Evolutionary conservation across 169 alveolate species (phyloP), one percentile per base, ranked within the genome.

Genomic region (Blepharisma undulans): DNA sequence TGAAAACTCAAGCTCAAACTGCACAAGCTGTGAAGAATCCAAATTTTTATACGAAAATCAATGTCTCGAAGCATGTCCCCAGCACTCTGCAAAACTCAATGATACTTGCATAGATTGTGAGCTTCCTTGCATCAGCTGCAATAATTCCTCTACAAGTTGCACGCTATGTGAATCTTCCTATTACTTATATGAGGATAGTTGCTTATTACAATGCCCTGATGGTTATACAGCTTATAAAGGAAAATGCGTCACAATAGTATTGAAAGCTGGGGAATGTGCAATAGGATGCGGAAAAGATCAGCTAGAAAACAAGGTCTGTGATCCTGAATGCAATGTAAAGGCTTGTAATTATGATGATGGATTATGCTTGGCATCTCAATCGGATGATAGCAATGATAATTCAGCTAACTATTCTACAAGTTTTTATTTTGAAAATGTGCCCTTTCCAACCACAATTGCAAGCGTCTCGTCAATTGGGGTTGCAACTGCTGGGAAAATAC

Each of bases 151-250:
- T 14, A 79, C 36, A 27, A 30, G 25, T 33, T 79, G 87, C 66
- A 33, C 36, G 0, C 18, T 33, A 4, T 79, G 87, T 79, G 36
- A 30, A 14, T 2, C 8, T 79, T 79, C 36, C 1, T 60, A 25
- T 21, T 60, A 48, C 18, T 25, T 60, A 25, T 48, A n/a, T 25
- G 89, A 84, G 60, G 78, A 30, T 18, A 25, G 32, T n/a, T 84
- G 89, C 18, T 22, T 84, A 36, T n/a, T 32, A 33, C 22, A n/a
- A 25, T 84, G 89, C 19, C 89, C 89, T 36, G 79, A 84, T 21
- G 89, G 89, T 0, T 3, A 36, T 59, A 25, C 10, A 2, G 87
- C 29, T 25, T 30, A 79, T 33, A 27, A 29, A 30, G 87, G 87
- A 79, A 79, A n/a, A 29, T 79, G 87, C 16, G 87, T 79, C 14